Percentiles rank a stretch among this genome's conserved stretches.
phyloP scores from a whole-genome alignment of 352 stramenopile species.

The Pythium vanterpoolii region DNA sequence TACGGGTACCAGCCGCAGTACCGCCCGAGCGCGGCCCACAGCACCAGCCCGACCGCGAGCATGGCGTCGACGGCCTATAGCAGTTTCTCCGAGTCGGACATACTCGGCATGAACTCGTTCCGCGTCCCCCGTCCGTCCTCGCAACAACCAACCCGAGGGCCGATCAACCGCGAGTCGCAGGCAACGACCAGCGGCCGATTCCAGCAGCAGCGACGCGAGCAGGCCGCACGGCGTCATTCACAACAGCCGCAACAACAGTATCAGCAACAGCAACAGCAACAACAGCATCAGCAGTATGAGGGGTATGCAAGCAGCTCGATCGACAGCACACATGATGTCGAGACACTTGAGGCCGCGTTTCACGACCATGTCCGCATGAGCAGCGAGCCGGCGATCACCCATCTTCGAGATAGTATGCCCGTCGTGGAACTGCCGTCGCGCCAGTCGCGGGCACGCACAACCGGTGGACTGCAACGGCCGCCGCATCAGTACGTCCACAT shows the following conservation, averaged over 20 bases:
- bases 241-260: background rate
- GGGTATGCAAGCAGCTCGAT: constrained; percentile 9
- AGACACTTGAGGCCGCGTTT: constrained; percentile 13
- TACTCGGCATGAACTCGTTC: background rate
- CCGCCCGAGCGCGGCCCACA: constrained; percentile 7
- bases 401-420: constrained; percentile 1
- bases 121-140: too few species aligned
- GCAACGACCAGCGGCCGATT: background rate
- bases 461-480: background rate
- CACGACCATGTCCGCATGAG: constrained; percentile 15
- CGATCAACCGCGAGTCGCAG: constrained; percentile 6
- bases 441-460: background rate
- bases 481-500: background rate
- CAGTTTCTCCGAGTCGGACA: constrained; percentile 7
- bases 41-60: constrained; percentile 13
- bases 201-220: constrained; percentile 4
- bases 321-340: constrained; percentile 19
- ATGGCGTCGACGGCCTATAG: constrained; percentile 15
- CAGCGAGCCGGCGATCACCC: constrained; percentile 13
- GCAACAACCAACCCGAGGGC: too few species aligned
- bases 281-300: background rate
- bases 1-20: constrained; percentile 18
- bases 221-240: too few species aligned
- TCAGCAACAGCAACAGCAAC: background rate
- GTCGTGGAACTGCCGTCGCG: constrained; percentile 10